These are phyloP conservation scores for Globisporangium cystogenes DNA, from an alignment of 352 stramenopile genomes.

Conservation along the genomic window DNA sequence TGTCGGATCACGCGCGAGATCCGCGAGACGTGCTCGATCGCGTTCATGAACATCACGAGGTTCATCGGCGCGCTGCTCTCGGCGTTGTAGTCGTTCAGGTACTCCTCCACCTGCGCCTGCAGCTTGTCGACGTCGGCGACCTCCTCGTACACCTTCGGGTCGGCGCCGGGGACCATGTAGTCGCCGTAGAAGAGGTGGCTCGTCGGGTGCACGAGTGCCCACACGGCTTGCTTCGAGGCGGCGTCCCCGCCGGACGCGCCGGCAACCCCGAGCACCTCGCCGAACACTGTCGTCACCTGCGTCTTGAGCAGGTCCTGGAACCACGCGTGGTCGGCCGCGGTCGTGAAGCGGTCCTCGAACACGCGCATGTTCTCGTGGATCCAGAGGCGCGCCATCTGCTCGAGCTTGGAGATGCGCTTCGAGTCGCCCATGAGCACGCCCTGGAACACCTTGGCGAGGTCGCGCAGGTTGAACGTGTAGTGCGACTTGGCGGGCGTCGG, in stretches of 20 bases:
- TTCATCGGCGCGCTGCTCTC: slow-evolving; percentile 86
- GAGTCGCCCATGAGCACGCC: slow-evolving; percentile 78
- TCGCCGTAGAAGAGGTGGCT: slow-evolving; percentile 87
- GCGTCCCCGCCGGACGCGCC: slow-evolving; percentile 8
- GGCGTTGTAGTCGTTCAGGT: slow-evolving; percentile 86
- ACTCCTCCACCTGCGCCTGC: slow-evolving; percentile 75
- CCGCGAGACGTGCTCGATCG: slow-evolving; percentile 83
- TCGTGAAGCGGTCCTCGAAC: slow-evolving; percentile 87
- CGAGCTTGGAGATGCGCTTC: slow-evolving; percentile 63
- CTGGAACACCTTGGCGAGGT: slow-evolving; percentile 86
- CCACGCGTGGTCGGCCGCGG: slow-evolving; percentile 63
- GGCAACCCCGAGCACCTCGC: slow-evolving; percentile 28
- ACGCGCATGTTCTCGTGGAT: slow-evolving; percentile 85
- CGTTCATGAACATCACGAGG: slow-evolving; percentile 87
- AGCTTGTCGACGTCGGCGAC: slow-evolving; percentile 84
- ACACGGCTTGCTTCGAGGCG: slow-evolving; percentile 34
- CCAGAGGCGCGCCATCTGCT: slow-evolving; percentile 72
- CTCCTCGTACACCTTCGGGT: slow-evolving; percentile 91
- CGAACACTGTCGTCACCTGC: slow-evolving; percentile 52
- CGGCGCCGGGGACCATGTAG: slow-evolving; percentile 89
- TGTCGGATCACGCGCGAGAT: slow-evolving; percentile 81
- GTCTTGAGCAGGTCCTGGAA: slow-evolving; percentile 66
- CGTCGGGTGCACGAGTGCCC: slow-evolving; percentile 57
- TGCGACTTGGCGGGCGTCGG: slow-evolving; percentile 82
- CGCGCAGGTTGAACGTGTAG: slow-evolving; percentile 88